phyloP scores from a whole-genome alignment of 306 rosid genomes.

The Abrus precatorius region DNA sequence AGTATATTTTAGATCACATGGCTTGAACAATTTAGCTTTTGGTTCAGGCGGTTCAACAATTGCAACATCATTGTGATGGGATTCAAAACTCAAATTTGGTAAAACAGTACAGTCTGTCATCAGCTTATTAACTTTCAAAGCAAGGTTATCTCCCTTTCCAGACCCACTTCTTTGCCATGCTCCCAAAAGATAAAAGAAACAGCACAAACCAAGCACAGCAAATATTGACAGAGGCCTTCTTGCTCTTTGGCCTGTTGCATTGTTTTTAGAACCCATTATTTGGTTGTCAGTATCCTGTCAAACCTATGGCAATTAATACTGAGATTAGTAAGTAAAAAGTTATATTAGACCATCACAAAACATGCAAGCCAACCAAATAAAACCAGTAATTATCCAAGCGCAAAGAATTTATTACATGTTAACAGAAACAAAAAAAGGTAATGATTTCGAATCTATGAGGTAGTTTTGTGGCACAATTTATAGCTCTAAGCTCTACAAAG shows the following conservation, averaged over 20 bases:
- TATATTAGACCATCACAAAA: conserved; percentile 27
- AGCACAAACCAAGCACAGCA: conserved; percentile 80
- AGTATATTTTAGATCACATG: conserved; percentile 68
- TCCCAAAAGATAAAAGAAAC: conserved; percentile 95
- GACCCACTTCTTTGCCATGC: conserved; percentile 95
- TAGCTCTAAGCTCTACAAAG: neutral
- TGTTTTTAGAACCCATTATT: conserved; percentile 78
- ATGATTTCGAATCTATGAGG: neutral
- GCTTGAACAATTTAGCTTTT: conserved; percentile 72
- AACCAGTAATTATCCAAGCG: conserved; percentile 25
- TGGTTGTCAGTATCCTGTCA: conserved; percentile 33
- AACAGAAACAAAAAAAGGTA: conserved; percentile 10
- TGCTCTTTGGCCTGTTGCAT: conserved; percentile 60
- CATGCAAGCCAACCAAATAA: conserved; percentile 34
- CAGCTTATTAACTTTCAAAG: conserved; percentile 67
- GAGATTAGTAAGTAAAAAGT: conserved; percentile 39
- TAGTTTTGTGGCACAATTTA: conserved; percentile 6
- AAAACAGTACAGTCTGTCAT: conserved; percentile 71
- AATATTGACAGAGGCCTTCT: conserved; percentile 81
- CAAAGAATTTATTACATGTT: neutral
- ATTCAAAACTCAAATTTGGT: conserved; percentile 76
- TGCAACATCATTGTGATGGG: conserved; percentile 73
- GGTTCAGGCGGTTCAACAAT: conserved; percentile 64
- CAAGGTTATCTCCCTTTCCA: conserved; percentile 84
- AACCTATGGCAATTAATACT: conserved; percentile 37